Conservation (phyloP, 305 asterid species). For the Fraxinus nigra region DNA sequence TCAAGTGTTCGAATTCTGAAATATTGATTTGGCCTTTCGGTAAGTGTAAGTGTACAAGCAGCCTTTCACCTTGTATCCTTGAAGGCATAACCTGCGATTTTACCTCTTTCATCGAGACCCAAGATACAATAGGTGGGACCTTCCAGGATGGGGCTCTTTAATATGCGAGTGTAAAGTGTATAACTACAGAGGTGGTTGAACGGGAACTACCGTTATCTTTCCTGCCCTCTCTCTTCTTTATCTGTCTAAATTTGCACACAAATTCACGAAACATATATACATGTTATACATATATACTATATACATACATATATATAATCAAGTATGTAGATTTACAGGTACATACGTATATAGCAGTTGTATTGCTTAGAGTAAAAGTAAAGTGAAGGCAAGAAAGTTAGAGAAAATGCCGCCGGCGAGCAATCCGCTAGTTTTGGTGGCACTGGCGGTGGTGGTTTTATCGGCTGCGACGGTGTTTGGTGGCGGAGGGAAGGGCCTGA, state of each 20-base stretch:
- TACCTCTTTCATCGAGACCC: too few relatives aligned
- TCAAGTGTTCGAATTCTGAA: too few relatives aligned
- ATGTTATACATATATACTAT: background rate
- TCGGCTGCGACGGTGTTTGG: conserved; percentile 24
- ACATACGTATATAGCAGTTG: background rate
- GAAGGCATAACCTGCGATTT: too few relatives aligned
- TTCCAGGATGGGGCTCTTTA: background rate
- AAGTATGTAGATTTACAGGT: background rate
- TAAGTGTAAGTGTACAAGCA: too few relatives aligned
- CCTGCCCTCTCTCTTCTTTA: conserved; percentile 1
- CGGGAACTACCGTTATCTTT: conserved; percentile 26
- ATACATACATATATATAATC: background rate
- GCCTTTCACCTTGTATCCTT: too few relatives aligned
- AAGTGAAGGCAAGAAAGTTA: conserved; percentile 4
- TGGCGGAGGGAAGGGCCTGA: conserved; percentile 43
- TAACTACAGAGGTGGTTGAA: background rate
- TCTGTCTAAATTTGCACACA: conserved; percentile 30
- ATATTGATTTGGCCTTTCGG: too few relatives aligned
- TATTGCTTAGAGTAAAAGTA: conserved; percentile 5
- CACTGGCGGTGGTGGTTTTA: conserved; percentile 31
- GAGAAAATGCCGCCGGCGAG: conserved; percentile 18
- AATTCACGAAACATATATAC: background rate
- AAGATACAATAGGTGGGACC: too few relatives aligned
- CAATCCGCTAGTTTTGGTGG: conserved; percentile 30
- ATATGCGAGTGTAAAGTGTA: background rate